A percentile compares a stretch with the other conserved stretches of the same genome.
Conservation (phyloP, 306 rosid genomes). For the Oemleria cerasiformis region DNA sequence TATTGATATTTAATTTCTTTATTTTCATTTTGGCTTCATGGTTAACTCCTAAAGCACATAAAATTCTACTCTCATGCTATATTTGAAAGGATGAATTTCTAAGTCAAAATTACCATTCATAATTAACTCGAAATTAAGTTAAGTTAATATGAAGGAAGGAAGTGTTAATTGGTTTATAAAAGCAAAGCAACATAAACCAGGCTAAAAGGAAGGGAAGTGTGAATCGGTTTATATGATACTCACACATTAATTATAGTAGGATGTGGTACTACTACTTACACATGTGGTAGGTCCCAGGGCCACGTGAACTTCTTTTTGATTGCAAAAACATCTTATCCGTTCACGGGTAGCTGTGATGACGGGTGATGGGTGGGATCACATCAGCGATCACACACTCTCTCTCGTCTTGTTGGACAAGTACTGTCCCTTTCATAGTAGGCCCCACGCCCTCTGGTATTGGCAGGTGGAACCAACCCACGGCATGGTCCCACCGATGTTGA, state of each 20-base stretch:
- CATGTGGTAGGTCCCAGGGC: conserved; percentile 34
- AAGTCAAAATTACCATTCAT: too few relatives aligned
- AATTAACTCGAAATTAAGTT: too few relatives aligned
- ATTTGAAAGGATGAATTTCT: too few relatives aligned
- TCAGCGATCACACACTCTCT: conserved; percentile 15
- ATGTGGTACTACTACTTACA: conserved; percentile 6
- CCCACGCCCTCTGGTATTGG: not conserved
- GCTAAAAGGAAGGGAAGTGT: too few relatives aligned
- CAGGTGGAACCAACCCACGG: not conserved
- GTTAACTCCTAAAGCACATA: too few relatives aligned
- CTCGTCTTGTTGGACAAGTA: not conserved
- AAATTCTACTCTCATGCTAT: too few relatives aligned
- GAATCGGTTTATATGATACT: not conserved
- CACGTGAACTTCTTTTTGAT: conserved; percentile 40
- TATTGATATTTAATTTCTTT: too few relatives aligned
- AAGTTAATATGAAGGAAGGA: too few relatives aligned
- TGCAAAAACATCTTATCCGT: conserved; percentile 36
- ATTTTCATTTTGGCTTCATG: too few relatives aligned
- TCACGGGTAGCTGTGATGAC: conserved; percentile 27
- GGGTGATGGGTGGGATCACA: conserved; percentile 24
- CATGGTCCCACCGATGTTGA: not conserved
- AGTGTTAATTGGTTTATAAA: too few relatives aligned
- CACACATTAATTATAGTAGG: not conserved
- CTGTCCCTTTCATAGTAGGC: conserved; percentile 4
- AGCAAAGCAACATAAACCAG: not conserved